Base-by-base conservation (phyloP, 371 early-diverging fungal species). In the Mortierella sp. region DNA sequence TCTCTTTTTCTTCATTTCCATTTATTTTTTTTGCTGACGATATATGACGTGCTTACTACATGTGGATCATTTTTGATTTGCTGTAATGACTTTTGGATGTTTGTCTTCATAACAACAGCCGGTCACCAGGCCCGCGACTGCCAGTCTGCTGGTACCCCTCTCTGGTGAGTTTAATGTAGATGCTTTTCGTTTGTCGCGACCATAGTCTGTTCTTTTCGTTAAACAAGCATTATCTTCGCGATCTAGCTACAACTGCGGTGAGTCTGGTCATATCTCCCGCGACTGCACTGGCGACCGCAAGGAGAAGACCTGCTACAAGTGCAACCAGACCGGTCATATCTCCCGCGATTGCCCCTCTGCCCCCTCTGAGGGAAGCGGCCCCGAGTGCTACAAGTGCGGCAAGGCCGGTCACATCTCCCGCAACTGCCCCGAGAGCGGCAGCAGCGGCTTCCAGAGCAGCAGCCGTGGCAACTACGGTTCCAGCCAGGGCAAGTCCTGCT, bases 121-220 rank as follows among this genome's bases (percentile, higher is more conserved):
- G 92, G 90, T 77, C 92, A 92, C 71, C 89, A 89, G 85, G 90
- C 92, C 49, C 86, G 85, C 72, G 90, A 90, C 54, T 92, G 92
- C 84, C 63, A 75, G 66, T 84, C 86, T 68, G 63, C 88, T 68
- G 87, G 86, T 30, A 79, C 70, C 58, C 86, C 88, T 64, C 88
- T 89, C 72, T 90, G 90, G 90, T 90, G 86, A 87, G 88, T 66
- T 62, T n/a, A n/a, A n/a, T n/a, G n/a, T 62, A 24, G n/a, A 54
- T 24, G 5, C 24, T 62, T 20, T 67, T 58, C 20, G 43, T 47
- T 54, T 69, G 32, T 26, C 26, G 5, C 55, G 11, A 22, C 55
- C 20, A 12, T 9, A 14, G 52, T 45, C 30, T 20, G 45, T 37
- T 59, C 8, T 8, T 9, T 8, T 9, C 8, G 77, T 20, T 55